Evolutionary conservation across 2,329 filamentous ascomycete species (phyloP).

Genomic region (Talaromyces sp.): DNA sequence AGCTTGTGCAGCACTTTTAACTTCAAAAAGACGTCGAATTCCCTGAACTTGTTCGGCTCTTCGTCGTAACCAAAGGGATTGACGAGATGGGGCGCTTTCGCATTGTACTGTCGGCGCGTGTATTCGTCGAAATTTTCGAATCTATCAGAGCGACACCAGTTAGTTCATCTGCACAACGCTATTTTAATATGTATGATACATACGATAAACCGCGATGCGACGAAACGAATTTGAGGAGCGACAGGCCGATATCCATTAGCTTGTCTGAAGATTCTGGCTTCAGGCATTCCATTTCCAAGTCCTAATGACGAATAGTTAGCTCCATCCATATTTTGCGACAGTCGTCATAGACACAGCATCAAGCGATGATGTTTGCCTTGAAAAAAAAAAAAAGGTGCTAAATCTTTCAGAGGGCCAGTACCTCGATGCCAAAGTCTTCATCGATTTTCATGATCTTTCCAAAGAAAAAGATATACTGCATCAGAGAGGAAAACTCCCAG

Average conservation of each 20-base stretch:
- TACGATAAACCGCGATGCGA: slow-evolving; percentile 91
- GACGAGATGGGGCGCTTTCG: slow-evolving; percentile 64
- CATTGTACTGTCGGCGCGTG: slow-evolving; percentile 77
- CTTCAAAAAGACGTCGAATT: slow-evolving; percentile 79
- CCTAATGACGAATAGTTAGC: slow-evolving; percentile 48
- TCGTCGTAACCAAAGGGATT: slow-evolving; percentile 86
- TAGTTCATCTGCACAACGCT: neutral
- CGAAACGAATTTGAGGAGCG: slow-evolving; percentile 85
- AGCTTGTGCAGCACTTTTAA: slow-evolving; percentile 77
- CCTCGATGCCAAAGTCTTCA: slow-evolving; percentile 83
- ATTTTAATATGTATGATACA: slow-evolving; percentile 29
- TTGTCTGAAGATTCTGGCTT: slow-evolving; percentile 67
- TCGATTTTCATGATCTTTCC: slow-evolving; percentile 85
- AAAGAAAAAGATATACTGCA: slow-evolving; percentile 91
- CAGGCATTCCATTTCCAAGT: slow-evolving; percentile 82
- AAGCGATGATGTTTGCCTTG: no score
- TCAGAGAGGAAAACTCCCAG: slow-evolving; percentile 93
- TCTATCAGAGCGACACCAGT: slow-evolving; percentile 40
- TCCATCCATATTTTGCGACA: neutral
- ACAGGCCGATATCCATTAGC: slow-evolving; percentile 75
- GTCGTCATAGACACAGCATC: neutral
- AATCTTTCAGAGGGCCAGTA: slow-evolving; percentile 37
- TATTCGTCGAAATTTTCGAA: slow-evolving; percentile 90
- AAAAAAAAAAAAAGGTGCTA: neutral
- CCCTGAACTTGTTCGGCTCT: slow-evolving; percentile 65